Base-by-base conservation (phyloP, 2,329 filamentous ascomycete species). In the Westerdykella ornata region DNA sequence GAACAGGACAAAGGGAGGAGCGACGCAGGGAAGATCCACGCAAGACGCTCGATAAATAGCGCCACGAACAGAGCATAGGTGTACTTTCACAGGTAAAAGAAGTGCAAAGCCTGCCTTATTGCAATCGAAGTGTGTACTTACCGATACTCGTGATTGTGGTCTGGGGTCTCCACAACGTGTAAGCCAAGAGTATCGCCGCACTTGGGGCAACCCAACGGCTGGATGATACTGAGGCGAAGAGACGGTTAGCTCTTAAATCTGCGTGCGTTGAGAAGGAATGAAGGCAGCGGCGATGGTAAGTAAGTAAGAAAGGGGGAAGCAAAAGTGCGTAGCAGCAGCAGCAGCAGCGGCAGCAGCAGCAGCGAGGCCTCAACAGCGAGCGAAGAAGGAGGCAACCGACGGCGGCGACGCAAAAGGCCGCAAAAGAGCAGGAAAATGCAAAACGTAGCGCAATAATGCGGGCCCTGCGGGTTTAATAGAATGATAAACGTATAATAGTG, bases 401-500 rank as follows among this genome's bases (percentile, higher is more conserved):
- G n/a, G 30, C 30, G 13, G 39, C 22, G 46, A 49, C 41, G 55
- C 51, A 53, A 57, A 45, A 43, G 40, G 46, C 22, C 22, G 12
- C 20, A 26, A 26, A 26, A 26, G n/a, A 26, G 22, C 22, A 9
- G 22, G 22, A 26, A 26, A 26, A 26, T 26, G 22, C 22, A 26
- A 26, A 26, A 26, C 22, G 22, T 26, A 26, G 22, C 22, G 22
- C 22, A 26, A 26, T 26, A 26, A 26, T 26, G 22, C 22, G 22
- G 22, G 22, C 22, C 22, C 22, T 26, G 51, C 48, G 53, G 55
- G 53, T 57, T 60, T 60, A 63, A 64, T 62, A 64, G 55, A 26
- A 64, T 63, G 54, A 61, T 59, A 56, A 51, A 57, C 46, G 52
- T 63, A 61, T 63, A 65, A 57, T 58, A 26, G 54, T 60, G 54